phyloP scores from a whole-genome alignment of 768 basidiomycete species.

The Russula sp. region DNA sequence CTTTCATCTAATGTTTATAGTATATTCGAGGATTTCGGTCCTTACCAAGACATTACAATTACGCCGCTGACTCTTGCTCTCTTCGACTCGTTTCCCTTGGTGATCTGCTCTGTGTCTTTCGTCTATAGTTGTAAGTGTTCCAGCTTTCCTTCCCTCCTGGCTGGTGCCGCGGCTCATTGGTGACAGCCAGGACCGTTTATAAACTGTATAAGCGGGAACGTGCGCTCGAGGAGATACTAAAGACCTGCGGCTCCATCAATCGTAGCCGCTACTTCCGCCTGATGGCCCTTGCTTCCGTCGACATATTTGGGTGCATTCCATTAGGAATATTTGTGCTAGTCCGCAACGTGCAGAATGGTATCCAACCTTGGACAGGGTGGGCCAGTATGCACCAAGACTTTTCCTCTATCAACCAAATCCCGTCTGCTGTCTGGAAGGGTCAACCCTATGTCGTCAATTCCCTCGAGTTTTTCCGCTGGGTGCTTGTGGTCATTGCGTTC shows the following conservation, averaged over 20 bases:
- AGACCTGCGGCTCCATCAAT: too few species aligned
- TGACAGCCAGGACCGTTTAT: too few species aligned
- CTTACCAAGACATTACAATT: conserved; percentile 31
- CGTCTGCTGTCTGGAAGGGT: conserved; percentile 34
- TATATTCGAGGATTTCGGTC: conserved; percentile 39
- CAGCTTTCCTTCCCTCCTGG: not conserved
- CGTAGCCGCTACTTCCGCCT: conserved; percentile 15
- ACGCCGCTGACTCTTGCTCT: conserved; percentile 29
- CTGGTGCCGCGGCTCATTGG: too few species aligned
- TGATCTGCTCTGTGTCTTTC: conserved; percentile 25
- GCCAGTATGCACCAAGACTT: conserved; percentile 43
- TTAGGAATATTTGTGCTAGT: not conserved
- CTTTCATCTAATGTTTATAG: not conserved
- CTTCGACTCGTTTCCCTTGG: conserved; percentile 24
- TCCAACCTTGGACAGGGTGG: conserved; percentile 37
- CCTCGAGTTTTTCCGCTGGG: conserved; percentile 38
- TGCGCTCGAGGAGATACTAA: conserved; percentile 18
- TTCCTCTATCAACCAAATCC: conserved; percentile 33
- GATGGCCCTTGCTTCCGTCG: not conserved
- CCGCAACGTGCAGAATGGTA: not conserved
- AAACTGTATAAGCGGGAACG: too few species aligned
- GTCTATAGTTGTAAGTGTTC: conserved; percentile 32
- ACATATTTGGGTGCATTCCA: not conserved
- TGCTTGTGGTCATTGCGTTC: conserved; percentile 30
- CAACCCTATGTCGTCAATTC: not conserved